Percentiles rank a stretch among this genome's conserved stretches.
Evolutionary conservation across 2,329 filamentous ascomycete species (phyloP).

Genomic region (Alternaria brassicae): DNA sequence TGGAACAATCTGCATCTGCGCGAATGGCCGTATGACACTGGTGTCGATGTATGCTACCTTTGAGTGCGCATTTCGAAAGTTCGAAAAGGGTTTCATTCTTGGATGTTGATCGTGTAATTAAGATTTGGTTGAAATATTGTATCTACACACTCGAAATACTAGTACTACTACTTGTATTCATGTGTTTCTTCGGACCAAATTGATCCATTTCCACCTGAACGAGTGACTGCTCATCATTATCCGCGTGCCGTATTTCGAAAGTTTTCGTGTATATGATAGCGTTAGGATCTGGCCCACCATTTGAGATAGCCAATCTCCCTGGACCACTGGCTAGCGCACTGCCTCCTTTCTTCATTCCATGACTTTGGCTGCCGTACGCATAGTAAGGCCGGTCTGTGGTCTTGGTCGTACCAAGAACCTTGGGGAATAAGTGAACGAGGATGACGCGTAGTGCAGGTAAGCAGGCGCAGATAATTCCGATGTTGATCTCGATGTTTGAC

Average conservation of each 20-base stretch:
- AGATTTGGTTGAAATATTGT: neutral
- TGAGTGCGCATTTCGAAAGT: fast-evolving
- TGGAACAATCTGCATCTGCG: neutral
- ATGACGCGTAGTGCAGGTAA: constrained; percentile 53
- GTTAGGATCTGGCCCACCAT: neutral
- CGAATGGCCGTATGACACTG: neutral
- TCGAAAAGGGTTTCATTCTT: too few species aligned
- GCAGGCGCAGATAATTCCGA: constrained; percentile 56
- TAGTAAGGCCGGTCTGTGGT: constrained; percentile 22
- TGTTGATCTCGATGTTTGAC: constrained; percentile 54
- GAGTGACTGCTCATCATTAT: constrained; percentile 21
- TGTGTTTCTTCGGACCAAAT: constrained; percentile 7
- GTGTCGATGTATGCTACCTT: neutral
- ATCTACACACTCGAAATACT: constrained; percentile 19
- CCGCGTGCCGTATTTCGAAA: constrained; percentile 19
- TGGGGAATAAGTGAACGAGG: constrained; percentile 49
- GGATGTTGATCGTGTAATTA: neutral
- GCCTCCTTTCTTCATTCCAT: constrained; percentile 34
- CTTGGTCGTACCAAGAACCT: constrained; percentile 46
- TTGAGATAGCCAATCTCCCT: constrained; percentile 5
- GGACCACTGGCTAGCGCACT: constrained; percentile 13
- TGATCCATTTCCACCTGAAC: constrained; percentile 13
- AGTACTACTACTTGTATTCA: constrained; percentile 12
- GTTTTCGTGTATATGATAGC: constrained; percentile 26
- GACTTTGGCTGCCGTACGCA: constrained; percentile 19